Evolutionary conservation across 2,329 filamentous ascomycete species (phyloP), one percentile per base, ranked within the genome.

Genomic region (Cytospora chrysosperma): DNA sequence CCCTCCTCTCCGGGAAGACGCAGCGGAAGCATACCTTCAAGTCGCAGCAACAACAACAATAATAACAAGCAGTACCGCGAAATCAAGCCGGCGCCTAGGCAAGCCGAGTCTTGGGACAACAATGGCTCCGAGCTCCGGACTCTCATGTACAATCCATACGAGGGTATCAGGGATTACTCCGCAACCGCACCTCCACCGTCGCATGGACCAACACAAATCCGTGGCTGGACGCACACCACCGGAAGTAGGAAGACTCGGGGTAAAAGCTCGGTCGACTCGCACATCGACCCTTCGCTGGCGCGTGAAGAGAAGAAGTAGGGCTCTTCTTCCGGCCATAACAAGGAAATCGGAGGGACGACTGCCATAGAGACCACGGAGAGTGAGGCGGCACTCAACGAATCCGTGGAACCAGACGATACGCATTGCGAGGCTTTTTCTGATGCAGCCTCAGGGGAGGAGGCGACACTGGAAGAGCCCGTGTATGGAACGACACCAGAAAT

Each of bases 131-230:
- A 86, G 68, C 76, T 87, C n/a, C 81, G 84, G 62, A 85, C 85
- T 4, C 83, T 85, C 4, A 82, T 81, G 43, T 87, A 86, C 67
- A 78, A 82, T 63, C 80, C 81, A 54, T 77, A 76, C 30, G 79
- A 81, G 66, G 81, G 83, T 24, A 85, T 86, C 70, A 86, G 86
- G 70, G 84, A 87, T 68, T 85, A 84, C 51, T 76, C 77, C 4
- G 79, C 83, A 2, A 79, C 79, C 21, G 83, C 85, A 56, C 82
- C 83, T 17, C 78, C 85, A 32, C 84, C 84, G 10, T 79, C 79
- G 55, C 82, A 80, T 19, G 84, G 83, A 0, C 84, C 84, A 0
- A 84, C 82, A 15, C 78, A 79, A 51, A 85, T 87, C 34, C 74
- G 84, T 30, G 84, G 84, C 1, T 87, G 84, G 84, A 84, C 82